A percentile compares a stretch with the other conserved stretches of the same genome.
These are phyloP conservation scores for Populus ilicifolia DNA, from an alignment of 345 rosid species.

Conservation along the genomic window DNA sequence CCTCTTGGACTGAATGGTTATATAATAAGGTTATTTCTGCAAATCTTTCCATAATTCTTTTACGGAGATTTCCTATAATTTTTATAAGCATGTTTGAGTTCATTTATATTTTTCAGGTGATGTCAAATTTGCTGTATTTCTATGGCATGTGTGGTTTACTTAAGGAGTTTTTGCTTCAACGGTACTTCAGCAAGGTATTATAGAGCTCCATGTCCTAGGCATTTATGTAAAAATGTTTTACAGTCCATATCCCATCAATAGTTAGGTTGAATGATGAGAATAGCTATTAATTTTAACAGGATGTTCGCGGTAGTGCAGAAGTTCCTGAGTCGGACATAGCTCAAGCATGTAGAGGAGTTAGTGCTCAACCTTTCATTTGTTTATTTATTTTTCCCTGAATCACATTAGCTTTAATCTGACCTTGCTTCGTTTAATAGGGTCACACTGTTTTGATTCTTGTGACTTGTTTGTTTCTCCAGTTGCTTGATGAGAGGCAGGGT, in stretches of 20 bases:
- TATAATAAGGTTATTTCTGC: conserved; percentile 25
- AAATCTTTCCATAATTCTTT: background rate
- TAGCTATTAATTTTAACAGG: conserved; percentile 13
- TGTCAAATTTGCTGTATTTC: conserved; percentile 26
- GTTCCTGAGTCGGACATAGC: conserved; percentile 28
- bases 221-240: background rate
- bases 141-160: conserved; percentile 32
- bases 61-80: background rate
- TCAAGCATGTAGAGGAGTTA: conserved; percentile 28
- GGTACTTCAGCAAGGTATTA: conserved; percentile 31
- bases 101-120: conserved; percentile 12
- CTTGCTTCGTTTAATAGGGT: background rate
- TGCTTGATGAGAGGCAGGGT: conserved; percentile 32
- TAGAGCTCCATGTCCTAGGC: background rate
- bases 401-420: background rate
- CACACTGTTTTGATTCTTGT: background rate
- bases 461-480: conserved; percentile 11
- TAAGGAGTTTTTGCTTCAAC: conserved; percentile 26
- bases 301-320: conserved; percentile 26
- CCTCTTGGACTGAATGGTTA: conserved; percentile 82
- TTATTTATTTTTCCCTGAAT: background rate
- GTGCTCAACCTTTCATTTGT: background rate
- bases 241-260: background rate
- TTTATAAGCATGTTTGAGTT: background rate
- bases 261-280: background rate